Conservation (phyloP, 2,329 filamentous ascomycete genomes). For the Rhinocladiella similis region DNA sequence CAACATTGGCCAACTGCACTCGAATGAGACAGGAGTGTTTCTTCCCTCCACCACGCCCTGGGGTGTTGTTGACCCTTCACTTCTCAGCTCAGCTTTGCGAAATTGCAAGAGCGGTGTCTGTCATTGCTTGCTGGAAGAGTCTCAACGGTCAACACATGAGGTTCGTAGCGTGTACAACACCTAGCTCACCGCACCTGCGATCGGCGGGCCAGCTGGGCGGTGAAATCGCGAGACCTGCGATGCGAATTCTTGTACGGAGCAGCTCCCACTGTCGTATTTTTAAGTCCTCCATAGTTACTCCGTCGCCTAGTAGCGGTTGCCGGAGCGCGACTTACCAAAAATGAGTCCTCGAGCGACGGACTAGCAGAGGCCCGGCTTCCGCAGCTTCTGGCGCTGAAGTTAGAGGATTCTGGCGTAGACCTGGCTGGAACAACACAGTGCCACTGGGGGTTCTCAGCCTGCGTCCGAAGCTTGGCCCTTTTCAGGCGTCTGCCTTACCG, state of each 20-base stretch:
- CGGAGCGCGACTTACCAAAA: neutral
- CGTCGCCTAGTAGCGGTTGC: neutral
- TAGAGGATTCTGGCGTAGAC: neutral
- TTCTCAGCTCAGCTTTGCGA: neutral
- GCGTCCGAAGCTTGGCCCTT: no score
- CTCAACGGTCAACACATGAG: neutral
- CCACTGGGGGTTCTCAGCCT: no score
- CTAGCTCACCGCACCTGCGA: neutral
- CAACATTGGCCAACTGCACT: neutral
- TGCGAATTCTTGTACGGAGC: neutral
- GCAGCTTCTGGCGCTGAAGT: neutral
- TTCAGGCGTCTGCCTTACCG: no score
- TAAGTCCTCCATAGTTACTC: neutral
- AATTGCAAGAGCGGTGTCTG: constrained; percentile 1
- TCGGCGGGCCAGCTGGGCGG: neutral
- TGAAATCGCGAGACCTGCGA: no score
- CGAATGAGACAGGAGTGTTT: constrained; percentile 1
- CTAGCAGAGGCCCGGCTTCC: neutral
- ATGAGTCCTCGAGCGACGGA: neutral
- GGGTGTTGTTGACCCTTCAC: neutral
- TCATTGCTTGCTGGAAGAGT: neutral
- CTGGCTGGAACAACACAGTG: no score
- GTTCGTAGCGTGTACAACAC: neutral
- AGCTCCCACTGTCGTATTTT: neutral
- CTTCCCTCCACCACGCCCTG: neutral